Percentiles rank a stretch among this genome's conserved stretches.
These are phyloP conservation scores for Acaromyces ingoldii DNA, from an alignment of 1,284 basidiomycete genomes.

Conservation along the genomic window DNA sequence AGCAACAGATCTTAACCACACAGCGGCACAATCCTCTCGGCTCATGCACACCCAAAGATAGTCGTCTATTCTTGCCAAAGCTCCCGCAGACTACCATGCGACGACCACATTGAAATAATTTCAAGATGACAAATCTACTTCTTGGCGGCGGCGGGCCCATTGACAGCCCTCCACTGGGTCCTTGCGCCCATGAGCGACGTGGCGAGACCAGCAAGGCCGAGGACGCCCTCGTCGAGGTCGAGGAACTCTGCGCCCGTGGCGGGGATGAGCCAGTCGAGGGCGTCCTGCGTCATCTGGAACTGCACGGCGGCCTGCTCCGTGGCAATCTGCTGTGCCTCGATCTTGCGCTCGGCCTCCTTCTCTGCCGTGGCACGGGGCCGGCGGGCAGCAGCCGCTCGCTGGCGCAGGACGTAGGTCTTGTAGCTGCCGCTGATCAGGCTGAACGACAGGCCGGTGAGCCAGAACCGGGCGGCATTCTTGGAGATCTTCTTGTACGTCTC, in stretches of 20 bases:
- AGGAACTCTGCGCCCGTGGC: conserved; percentile 74
- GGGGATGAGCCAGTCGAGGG: conserved; percentile 81
- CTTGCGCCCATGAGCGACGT: conserved; percentile 45
- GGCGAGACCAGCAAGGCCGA: conserved; percentile 45
- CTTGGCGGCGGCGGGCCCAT: conserved; percentile 38
- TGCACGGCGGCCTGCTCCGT: conserved; percentile 65
- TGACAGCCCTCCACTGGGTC: conserved; percentile 49
- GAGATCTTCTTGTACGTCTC: conserved; percentile 65
- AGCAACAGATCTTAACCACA: too few species aligned
- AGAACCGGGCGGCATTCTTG: conserved; percentile 76
- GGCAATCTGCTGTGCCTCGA: conserved; percentile 60
- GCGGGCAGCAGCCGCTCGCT: conserved; percentile 29
- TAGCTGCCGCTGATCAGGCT: conserved; percentile 40
- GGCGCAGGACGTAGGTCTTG: conserved; percentile 46
- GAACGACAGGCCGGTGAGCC: conserved; percentile 67
- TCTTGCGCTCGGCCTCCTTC: conserved; percentile 64
- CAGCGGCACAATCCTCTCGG: too few species aligned
- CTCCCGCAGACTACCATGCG: too few species aligned
- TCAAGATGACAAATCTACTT: too few species aligned
- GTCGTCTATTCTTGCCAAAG: too few species aligned
- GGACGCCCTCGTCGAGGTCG: conserved; percentile 72
- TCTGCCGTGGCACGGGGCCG: conserved; percentile 58
- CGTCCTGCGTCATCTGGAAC: conserved; percentile 74
- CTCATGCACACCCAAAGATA: too few species aligned
- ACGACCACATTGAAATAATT: too few species aligned